phyloP scores from a whole-genome alignment of 2,329 filamentous ascomycete species.

The Fusarium xyrophilum region DNA sequence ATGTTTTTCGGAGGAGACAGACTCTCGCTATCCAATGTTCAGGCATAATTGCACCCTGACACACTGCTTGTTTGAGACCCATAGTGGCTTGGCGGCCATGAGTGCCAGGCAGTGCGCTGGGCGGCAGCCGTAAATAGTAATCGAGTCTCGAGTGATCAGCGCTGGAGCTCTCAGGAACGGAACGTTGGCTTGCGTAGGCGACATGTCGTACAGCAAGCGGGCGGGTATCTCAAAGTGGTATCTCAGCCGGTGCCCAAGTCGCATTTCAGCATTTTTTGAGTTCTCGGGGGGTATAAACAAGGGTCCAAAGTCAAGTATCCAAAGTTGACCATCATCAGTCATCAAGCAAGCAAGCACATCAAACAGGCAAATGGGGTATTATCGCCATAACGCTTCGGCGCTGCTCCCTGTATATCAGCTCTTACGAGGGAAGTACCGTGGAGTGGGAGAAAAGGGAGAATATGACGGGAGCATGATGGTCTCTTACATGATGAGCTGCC shows the following conservation, averaged over 20 bases:
- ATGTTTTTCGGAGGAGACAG: not conserved
- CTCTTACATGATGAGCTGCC: slow-evolving; percentile 27
- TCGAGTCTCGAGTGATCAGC: slow-evolving; percentile 7
- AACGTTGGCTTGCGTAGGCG: slow-evolving; percentile 28
- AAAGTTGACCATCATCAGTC: slow-evolving; percentile 25
- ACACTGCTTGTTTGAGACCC: slow-evolving; percentile 23
- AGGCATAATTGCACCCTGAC: slow-evolving; percentile 18
- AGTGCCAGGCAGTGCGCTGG: slow-evolving; percentile 24
- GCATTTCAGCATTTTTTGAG: slow-evolving; percentile 2
- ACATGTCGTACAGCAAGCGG: slow-evolving; percentile 21
- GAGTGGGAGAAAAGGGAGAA: not conserved
- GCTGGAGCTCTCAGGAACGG: slow-evolving; percentile 14
- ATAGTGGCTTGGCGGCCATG: slow-evolving; percentile 26
- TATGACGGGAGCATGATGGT: slow-evolving; percentile 28
- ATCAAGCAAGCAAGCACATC: slow-evolving; percentile 26
- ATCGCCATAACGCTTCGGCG: slow-evolving; percentile 10
- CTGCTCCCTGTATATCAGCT: slow-evolving; percentile 40
- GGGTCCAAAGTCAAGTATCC: not conserved
- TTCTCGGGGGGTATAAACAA: not conserved
- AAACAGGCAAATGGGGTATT: slow-evolving; percentile 12
- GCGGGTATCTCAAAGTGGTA: not conserved
- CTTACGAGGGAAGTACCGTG: slow-evolving; percentile 12
- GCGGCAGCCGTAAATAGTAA: slow-evolving; percentile 24
- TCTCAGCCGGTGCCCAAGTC: not conserved
- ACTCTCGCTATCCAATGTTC: slow-evolving; percentile 7